Evolutionary conservation across 305 asterid species (phyloP).

Genomic region (Fraxinus nigra): DNA sequence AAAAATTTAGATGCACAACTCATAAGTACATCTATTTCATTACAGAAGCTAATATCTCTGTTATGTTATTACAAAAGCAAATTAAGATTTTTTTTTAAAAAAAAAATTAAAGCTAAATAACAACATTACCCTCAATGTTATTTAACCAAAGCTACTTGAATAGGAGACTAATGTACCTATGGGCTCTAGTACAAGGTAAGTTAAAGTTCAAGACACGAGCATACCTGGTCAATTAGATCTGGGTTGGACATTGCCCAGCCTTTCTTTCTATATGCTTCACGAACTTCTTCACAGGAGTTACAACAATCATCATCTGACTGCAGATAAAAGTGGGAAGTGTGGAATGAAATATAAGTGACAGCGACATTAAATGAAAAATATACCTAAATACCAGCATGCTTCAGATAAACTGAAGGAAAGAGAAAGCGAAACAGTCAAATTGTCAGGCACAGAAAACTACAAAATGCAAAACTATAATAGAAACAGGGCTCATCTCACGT

Average conservation of each 20-base stretch:
- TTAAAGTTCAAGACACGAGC: conserved; percentile 14
- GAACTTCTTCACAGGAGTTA: conserved; percentile 95
- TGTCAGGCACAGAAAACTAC: neutral
- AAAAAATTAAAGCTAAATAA: neutral
- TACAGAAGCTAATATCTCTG: neutral
- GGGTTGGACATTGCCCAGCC: conserved; percentile 93
- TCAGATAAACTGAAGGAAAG: neutral
- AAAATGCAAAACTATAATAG: neutral
- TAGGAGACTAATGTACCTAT: neutral
- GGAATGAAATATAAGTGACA: conserved; percentile 19
- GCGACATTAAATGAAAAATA: conserved; percentile 12
- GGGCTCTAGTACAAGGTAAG: conserved; percentile 8
- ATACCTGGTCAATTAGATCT: conserved; percentile 80
- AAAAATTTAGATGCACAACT: neutral
- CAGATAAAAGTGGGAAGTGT: conserved; percentile 24
- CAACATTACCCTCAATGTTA: neutral
- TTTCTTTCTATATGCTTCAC: conserved; percentile 92
- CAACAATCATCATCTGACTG: conserved; percentile 92
- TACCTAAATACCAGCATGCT: neutral
- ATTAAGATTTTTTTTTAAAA: neutral
- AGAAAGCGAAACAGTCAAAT: neutral
- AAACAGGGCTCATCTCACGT: neutral
- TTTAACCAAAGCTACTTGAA: neutral
- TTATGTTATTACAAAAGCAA: neutral
- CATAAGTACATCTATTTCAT: neutral